phyloP scores from a whole-genome alignment of 176 grass and related monocot genomes.

The Thinopyrum elongatum region DNA sequence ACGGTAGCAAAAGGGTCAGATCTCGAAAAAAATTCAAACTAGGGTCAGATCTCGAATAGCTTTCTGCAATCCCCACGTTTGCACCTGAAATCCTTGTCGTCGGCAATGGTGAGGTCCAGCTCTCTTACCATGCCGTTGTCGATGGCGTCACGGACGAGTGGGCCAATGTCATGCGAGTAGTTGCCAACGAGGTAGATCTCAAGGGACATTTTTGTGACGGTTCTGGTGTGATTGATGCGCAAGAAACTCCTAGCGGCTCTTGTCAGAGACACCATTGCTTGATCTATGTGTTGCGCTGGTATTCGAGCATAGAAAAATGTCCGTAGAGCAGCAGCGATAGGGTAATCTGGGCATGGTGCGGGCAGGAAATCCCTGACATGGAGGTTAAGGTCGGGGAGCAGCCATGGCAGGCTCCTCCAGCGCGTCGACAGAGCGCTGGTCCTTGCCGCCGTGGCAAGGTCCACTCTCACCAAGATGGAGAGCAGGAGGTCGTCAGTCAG shows the following conservation, averaged over 20 bases:
- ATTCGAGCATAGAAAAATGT: not conserved
- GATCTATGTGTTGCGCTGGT: not conserved
- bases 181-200: not conserved
- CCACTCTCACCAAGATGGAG: not conserved
- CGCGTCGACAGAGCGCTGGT: not conserved
- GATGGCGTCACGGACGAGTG: not conserved
- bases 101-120: not conserved
- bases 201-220: not conserved
- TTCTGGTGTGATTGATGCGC: not conserved
- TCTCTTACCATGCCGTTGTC: not conserved
- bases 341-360: not conserved
- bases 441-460: not conserved
- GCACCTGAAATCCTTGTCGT: not conserved
- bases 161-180: not conserved
- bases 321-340: not conserved
- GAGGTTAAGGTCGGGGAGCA: not conserved
- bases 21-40: too few relatives aligned
- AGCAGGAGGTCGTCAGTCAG: not conserved
- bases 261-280: conserved; percentile 2
- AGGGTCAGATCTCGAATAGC: too few relatives aligned
- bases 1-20: too few relatives aligned
- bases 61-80: not conserved
- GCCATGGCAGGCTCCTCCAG: conserved; percentile 9
- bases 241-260: not conserved
- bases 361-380: not conserved